Base-by-base conservation (phyloP, 2,329 filamentous ascomycete species). In the Neofusicoccum kwambonambiense region DNA sequence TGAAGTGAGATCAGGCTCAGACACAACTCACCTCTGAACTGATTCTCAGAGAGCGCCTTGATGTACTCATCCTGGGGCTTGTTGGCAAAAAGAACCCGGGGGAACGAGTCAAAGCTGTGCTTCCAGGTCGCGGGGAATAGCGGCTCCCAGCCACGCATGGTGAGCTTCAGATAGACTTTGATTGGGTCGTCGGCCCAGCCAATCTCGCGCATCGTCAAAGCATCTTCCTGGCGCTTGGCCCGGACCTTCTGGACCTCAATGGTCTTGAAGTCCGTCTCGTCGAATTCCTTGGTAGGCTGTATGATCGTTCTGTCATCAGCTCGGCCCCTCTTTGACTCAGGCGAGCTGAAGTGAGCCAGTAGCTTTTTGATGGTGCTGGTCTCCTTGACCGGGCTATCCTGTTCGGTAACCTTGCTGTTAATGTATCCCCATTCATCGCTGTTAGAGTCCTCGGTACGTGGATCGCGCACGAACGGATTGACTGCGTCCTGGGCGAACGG, bases 71-170 rank as follows among this genome's bases (percentile, higher is more conserved):
- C 74, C 47, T 78, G 74, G 17, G 76, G 68, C 11, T 76, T 73
- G 2, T 73, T 68, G 8, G 80, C 79, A 73, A 87, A 88, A 1
- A 88, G 72, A 8, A 78, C 76, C 8, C 81, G 77, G 1, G 85
- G 85, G 13, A 88, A 71, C 15, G 81, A 85, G 8, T 75, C 74
- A 67, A 87, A 86, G 67, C 87, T 84, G 57, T 80, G 72, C 50
- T 78, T 75, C 84, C 84, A 87, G 66, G 76, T 76, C 12, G 73
- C 71, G 1, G 84, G 83, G 12, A 88, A 71, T 1, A 87, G 72
- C 9, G 86, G 82, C 73, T 87, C 85, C 61, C 81, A 82, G 15
- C 86, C 85, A 47, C 85, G 83, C 75, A 83, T 80, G 5, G 79
- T 79, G 35, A 87, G 79, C 65, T 82, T 82, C 65, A 82, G 80